Evolutionary conservation across 2,329 filamentous ascomycete genomes (phyloP).

Genomic region (Gnomoniopsis smithogilvyi): DNA sequence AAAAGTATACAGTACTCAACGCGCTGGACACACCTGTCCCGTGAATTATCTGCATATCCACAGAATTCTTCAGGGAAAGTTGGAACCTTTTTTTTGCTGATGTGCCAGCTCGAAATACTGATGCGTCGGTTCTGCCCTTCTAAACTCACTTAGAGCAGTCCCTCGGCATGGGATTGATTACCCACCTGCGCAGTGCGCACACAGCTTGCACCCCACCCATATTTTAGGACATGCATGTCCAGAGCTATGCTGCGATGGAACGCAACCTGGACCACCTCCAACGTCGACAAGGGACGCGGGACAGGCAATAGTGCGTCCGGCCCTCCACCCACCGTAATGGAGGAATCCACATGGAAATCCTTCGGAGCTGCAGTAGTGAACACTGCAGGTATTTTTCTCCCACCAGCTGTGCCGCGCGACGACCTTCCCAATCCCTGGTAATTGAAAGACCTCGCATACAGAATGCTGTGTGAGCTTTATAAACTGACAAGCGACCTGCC

Average conservation of each 20-base stretch:
- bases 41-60: background rate
- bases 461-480: background rate
- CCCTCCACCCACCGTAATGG: slow-evolving; percentile 12
- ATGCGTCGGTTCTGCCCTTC: background rate
- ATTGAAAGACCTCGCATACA: background rate
- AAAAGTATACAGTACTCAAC: background rate
- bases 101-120: background rate
- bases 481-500: slow-evolving; percentile 5
- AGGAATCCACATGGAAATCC: slow-evolving; percentile 15
- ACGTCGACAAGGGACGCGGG: slow-evolving; percentile 17
- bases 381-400: slow-evolving; percentile 11
- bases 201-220: background rate
- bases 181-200: background rate
- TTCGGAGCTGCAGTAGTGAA: slow-evolving; percentile 9
- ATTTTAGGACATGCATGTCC: background rate
- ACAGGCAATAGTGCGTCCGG: slow-evolving; percentile 14
- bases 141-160: background rate
- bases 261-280: slow-evolving; percentile 5
- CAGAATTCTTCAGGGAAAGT: background rate
- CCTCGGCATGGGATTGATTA: too few species aligned
- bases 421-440: slow-evolving; percentile 15
- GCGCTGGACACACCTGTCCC: background rate
- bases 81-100: background rate
- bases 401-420: slow-evolving; percentile 1
- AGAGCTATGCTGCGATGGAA: slow-evolving; percentile 13